phyloP scores from a whole-genome alignment of 306 rosid genomes.

The Quillaja saponaria region DNA sequence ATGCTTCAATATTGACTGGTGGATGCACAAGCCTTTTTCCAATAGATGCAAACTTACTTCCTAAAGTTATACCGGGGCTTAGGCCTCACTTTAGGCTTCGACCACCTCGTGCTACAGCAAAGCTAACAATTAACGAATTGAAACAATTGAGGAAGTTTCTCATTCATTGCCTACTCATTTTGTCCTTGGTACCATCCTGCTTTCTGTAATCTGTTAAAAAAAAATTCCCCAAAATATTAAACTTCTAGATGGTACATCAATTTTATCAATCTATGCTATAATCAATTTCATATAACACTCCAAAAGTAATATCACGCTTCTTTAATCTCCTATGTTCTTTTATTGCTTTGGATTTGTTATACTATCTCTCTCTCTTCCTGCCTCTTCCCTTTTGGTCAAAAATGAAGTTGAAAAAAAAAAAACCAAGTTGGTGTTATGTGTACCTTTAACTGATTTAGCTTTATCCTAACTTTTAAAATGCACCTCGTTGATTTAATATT shows the following conservation, averaged over 20 bases:
- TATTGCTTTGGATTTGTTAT: too few relatives aligned
- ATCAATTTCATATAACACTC: background rate
- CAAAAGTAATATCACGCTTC: background rate
- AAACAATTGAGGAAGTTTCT: constrained; percentile 70
- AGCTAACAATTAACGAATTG: constrained; percentile 58
- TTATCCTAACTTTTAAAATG: too few relatives aligned
- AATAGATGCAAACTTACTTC: constrained; percentile 86
- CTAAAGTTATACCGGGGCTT: constrained; percentile 72
- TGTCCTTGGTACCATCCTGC: constrained; percentile 67
- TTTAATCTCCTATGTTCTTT: constrained; percentile 4
- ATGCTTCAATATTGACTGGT: constrained; percentile 90
- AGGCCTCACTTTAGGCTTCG: constrained; percentile 65
- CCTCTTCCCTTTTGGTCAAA: too few relatives aligned
- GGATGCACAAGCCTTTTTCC: constrained; percentile 94
- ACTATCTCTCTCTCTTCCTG: too few relatives aligned
- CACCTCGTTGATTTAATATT: too few relatives aligned
- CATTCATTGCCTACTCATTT: constrained; percentile 78
- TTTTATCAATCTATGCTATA: constrained; percentile 7
- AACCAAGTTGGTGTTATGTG: too few relatives aligned
- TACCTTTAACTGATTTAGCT: too few relatives aligned
- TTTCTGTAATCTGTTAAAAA: constrained; percentile 23
- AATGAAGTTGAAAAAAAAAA: too few relatives aligned
- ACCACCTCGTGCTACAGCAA: constrained; percentile 53
- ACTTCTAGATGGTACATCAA: constrained; percentile 4
- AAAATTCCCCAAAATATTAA: background rate